These are phyloP conservation scores for Chlorella ohadii DNA, from an alignment of 139 green algal genomes.

Conservation along the genomic window DNA sequence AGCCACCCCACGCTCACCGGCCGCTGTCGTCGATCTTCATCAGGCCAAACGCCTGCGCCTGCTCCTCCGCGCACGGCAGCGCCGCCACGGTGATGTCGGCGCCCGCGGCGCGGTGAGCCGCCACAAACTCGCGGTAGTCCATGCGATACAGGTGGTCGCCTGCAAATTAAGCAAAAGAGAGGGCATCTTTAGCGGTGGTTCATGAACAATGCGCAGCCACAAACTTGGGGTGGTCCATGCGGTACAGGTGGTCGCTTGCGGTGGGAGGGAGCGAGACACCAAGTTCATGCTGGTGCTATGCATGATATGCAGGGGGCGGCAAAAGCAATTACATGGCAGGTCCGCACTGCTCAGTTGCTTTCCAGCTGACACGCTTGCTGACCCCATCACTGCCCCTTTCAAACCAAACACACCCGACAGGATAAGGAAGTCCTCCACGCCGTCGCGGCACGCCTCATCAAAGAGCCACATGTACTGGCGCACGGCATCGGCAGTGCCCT, in stretches of 20 bases:
- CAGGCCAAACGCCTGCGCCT: conserved; percentile 93
- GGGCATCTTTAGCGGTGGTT: too few species aligned
- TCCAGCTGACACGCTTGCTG: too few species aligned
- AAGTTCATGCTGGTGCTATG: too few species aligned
- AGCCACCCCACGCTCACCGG: not conserved
- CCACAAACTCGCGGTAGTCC: conserved; percentile 98
- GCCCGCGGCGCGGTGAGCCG: conserved; percentile 83
- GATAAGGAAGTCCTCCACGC: conserved; percentile 98
- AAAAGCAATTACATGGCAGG: too few species aligned
- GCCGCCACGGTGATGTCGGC: conserved; percentile 99
- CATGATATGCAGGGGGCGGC: too few species aligned
- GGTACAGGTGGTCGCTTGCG: too few species aligned
- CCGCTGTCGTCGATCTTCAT: conserved; percentile 98
- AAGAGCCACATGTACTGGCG: conserved; percentile 99
- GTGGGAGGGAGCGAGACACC: too few species aligned
- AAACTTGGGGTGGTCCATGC: too few species aligned
- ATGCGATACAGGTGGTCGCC: conserved; percentile 99
- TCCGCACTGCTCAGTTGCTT: too few species aligned
- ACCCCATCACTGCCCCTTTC: too few species aligned
- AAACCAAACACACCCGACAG: conserved; percentile 93
- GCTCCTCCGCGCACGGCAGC: conserved; percentile 92
- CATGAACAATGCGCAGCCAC: too few species aligned
- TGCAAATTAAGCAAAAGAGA: too few species aligned
- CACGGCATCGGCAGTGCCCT: conserved; percentile 97
- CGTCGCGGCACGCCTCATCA: conserved; percentile 86